Percentiles rank a stretch among this genome's conserved stretches.
These are phyloP conservation scores for Geotrichum bryndzae DNA, from an alignment of 1,139 yeast species.

Conservation along the genomic window DNA sequence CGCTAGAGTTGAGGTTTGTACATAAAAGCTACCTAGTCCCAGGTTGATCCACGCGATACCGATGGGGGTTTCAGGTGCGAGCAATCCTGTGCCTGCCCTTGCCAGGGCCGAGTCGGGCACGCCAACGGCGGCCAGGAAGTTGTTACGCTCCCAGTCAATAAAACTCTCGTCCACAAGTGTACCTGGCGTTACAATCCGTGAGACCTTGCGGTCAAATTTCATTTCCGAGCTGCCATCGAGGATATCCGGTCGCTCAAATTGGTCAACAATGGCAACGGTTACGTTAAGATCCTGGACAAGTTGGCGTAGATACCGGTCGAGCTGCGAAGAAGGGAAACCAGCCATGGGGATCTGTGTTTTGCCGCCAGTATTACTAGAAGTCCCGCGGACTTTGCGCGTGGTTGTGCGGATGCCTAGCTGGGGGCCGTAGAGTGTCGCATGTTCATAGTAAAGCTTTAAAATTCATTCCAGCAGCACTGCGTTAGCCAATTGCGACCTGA, in stretches of 20 bases:
- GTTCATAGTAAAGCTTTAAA: slow-evolving; percentile 55
- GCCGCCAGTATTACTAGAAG: slow-evolving; percentile 31
- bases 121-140: slow-evolving; percentile 57
- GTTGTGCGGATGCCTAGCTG: slow-evolving; percentile 60
- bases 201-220: slow-evolving; percentile 60
- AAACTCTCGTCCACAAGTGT: slow-evolving; percentile 85
- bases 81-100: slow-evolving; percentile 14
- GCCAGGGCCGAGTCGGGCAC: slow-evolving; percentile 19
- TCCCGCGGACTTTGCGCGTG: slow-evolving; percentile 32
- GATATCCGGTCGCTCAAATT: slow-evolving; percentile 33
- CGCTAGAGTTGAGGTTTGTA: slow-evolving; percentile 53
- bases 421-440: slow-evolving; percentile 71
- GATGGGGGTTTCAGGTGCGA: slow-evolving; percentile 40
- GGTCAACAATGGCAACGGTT: slow-evolving; percentile 80
- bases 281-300: slow-evolving; percentile 63
- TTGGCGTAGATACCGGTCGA: slow-evolving; percentile 66
- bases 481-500: neutral
- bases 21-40: slow-evolving; percentile 71
- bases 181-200: slow-evolving; percentile 86
- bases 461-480: neutral
- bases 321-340: slow-evolving; percentile 74
- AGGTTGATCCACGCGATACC: slow-evolving; percentile 90
- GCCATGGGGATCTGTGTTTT: slow-evolving; percentile 67
- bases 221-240: slow-evolving; percentile 21
- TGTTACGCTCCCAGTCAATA: slow-evolving; percentile 63